Percentiles rank a stretch among this genome's conserved stretches.
These are phyloP conservation scores for Atkinsonella hypoxylon DNA, from an alignment of 2,329 filamentous ascomycete species.

Conservation along the genomic window DNA sequence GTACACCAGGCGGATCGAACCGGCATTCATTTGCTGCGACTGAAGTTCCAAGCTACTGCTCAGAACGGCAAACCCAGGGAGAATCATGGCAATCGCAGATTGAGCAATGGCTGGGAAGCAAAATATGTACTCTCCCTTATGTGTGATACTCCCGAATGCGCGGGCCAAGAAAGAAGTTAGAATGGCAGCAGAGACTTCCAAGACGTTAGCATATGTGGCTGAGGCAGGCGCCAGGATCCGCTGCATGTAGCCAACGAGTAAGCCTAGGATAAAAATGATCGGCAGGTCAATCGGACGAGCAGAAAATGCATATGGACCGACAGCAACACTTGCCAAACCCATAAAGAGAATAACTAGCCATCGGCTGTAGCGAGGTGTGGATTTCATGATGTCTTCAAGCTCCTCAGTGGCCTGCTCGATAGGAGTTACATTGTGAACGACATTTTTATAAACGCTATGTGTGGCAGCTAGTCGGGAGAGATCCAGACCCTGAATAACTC, in stretches of 20 bases:
- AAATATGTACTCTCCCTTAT: conserved; percentile 32
- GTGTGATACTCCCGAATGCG: conserved; percentile 46
- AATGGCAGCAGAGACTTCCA: conserved; percentile 49
- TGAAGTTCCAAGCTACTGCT: conserved; percentile 50
- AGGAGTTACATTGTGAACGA: conserved; percentile 46
- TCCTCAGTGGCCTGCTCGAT: conserved; percentile 43
- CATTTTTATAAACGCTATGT: conserved; percentile 51
- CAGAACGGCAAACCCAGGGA: conserved; percentile 52
- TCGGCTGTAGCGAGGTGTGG: conserved; percentile 39
- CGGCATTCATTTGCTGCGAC: conserved; percentile 54
- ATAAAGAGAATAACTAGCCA: conserved; percentile 50
- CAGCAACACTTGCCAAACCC: conserved; percentile 57
- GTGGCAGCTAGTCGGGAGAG: conserved; percentile 48
- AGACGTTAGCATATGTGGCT: conserved; percentile 53
- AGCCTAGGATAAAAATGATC: conserved; percentile 58
- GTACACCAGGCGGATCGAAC: conserved; percentile 62
- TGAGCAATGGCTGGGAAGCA: conserved; percentile 55
- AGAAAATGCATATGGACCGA: conserved; percentile 64
- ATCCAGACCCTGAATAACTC: conserved; percentile 44
- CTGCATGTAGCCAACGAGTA: conserved; percentile 56
- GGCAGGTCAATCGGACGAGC: conserved; percentile 61
- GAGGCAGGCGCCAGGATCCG: conserved; percentile 57
- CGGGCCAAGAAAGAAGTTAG: conserved; percentile 49
- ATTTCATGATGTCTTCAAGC: conserved; percentile 40
- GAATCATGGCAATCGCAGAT: conserved; percentile 50